Evolutionary conservation across 192 early-diverging fungal genomes (phyloP).

Genomic region (Entrophospora sp.): DNA sequence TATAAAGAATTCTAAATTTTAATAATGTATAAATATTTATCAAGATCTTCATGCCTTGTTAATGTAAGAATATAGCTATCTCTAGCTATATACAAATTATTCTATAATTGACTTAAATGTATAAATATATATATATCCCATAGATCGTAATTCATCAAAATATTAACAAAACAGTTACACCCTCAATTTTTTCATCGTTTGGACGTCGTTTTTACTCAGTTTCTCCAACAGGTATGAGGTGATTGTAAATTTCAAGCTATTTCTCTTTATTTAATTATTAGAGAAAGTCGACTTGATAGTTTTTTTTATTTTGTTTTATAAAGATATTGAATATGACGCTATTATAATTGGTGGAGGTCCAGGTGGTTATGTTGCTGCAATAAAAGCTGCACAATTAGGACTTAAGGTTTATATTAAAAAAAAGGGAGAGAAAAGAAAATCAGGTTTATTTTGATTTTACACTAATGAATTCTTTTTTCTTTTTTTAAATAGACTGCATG

Average conservation of each 20-base stretch:
- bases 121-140: too few species aligned
- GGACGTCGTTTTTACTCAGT: neutral
- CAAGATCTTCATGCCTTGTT: too few species aligned
- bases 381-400: constrained; percentile 96
- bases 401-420: too few species aligned
- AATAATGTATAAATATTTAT: too few species aligned
- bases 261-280: neutral
- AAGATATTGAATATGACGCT: constrained; percentile 58
- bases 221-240: neutral
- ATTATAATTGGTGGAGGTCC: constrained; percentile 93
- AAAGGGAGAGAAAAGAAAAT: too few species aligned
- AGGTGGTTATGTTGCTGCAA: constrained; percentile 97
- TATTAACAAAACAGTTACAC: neutral
- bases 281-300: neutral
- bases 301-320: neutral
- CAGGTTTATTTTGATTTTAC: too few species aligned
- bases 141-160: neutral
- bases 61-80: too few species aligned
- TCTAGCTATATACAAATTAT: too few species aligned
- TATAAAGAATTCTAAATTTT: too few species aligned
- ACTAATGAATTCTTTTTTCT: too few species aligned
- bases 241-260: neutral
- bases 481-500: constrained; percentile 70
- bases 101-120: too few species aligned
- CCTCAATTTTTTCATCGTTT: neutral